Evolutionary conservation across 2,329 filamentous ascomycete species (phyloP), one percentile per base, ranked within the genome.

Genomic region (Seiridium unicorne): DNA sequence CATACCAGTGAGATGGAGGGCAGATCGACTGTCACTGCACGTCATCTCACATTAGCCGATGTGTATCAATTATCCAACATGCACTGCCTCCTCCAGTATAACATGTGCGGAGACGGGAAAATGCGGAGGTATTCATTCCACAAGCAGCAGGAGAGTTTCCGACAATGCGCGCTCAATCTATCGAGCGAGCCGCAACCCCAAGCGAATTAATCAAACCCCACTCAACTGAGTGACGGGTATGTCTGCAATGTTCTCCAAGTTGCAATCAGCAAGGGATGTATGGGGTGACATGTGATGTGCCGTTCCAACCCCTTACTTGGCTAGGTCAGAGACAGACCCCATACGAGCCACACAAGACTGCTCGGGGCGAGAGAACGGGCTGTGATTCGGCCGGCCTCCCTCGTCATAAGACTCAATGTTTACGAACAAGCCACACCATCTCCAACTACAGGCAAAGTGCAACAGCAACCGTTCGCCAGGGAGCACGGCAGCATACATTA

Each of bases 11-110:
- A 13, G 38, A 42, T 8, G 38, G 38, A 42, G 13, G 7, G 38
- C 7, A 13, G 13, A 42, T 8, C 13, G 13, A 8, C 38, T 31
- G n/a, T 7, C 46, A 3, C 46, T 53, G 49, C 49, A 53, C 34
- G 49, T 36, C 49, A 53, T 53, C 49, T 53, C 49, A 53, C 31
- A 53, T 53, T 10, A 9, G n/a, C 49, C 49, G 49, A 53, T 8
- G n/a, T 53, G 11, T 35, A 32, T 36, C 13, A 13, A 7, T 42
- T 42, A 42, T 42, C 38, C 38, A 42, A 13, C 13, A 32, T 36
- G 9, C n/a, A 48, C 26, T 31, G 46, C 26, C 3, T 48, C 46
- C 46, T 48, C 8, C 46, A 48, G 8, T 8, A n/a, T 7, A n/a
- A 48, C 26, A 31, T 8, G 18, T 48, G 46, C 46, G 46, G 46